Evolutionary conservation across 2,329 filamentous ascomycete species (phyloP).

Genomic region (Nothopassalora personata): DNA sequence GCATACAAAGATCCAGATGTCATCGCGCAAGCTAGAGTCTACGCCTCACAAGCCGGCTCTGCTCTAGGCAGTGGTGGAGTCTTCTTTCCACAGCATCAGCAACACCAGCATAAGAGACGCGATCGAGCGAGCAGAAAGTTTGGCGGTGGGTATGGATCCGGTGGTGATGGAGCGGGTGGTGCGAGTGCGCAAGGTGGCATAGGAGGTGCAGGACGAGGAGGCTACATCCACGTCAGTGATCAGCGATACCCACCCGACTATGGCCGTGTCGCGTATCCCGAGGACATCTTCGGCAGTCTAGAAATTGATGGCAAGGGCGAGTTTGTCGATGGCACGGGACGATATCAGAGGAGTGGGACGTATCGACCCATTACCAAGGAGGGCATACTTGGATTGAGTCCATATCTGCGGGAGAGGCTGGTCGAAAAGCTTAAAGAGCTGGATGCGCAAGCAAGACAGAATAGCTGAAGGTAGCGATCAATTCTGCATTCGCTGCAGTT

Average conservation of each 20-base stretch:
- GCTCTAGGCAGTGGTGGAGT: slow-evolving; percentile 48
- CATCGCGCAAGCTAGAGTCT: slow-evolving; percentile 54
- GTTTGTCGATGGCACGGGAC: slow-evolving; percentile 53
- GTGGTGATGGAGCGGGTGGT: slow-evolving; percentile 49
- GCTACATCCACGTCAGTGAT: slow-evolving; percentile 61
- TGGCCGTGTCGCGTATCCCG: slow-evolving; percentile 60
- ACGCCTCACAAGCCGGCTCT: slow-evolving; percentile 54
- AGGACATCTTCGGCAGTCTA: slow-evolving; percentile 61
- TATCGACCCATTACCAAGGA: slow-evolving; percentile 57
- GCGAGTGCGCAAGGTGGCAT: slow-evolving; percentile 55
- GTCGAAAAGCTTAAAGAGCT: slow-evolving; percentile 31
- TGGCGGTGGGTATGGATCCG: slow-evolving; percentile 37
- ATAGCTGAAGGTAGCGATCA: slow-evolving; percentile 8
- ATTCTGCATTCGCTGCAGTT: not conserved
- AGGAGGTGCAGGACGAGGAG: slow-evolving; percentile 54
- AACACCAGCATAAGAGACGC: slow-evolving; percentile 15
- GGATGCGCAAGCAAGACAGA: slow-evolving; percentile 26
- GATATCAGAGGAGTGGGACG: slow-evolving; percentile 58
- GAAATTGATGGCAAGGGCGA: slow-evolving; percentile 55
- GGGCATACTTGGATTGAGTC: slow-evolving; percentile 45
- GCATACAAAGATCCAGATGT: slow-evolving; percentile 53
- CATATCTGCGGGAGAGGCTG: slow-evolving; percentile 31
- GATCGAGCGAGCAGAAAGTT: slow-evolving; percentile 23
- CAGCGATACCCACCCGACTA: slow-evolving; percentile 56
- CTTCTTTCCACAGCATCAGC: slow-evolving; percentile 39